Conservation (phyloP, 139 green algal genomes). For the Closterium sp. region DNA sequence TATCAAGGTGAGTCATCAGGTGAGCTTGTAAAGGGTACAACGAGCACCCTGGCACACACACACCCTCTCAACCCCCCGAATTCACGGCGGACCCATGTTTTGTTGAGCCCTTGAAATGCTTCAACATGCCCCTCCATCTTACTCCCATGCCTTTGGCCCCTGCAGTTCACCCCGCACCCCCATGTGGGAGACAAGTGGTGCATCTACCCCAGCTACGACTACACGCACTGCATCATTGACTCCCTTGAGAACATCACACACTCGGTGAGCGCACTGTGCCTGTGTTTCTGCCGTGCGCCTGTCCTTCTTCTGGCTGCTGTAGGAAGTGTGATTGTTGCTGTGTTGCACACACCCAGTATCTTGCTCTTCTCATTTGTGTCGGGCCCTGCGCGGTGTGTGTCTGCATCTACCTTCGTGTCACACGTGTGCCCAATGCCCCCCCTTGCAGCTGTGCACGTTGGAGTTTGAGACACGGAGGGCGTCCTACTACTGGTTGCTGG, state of each 20-base stretch:
- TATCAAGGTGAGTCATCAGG: conserved; percentile 71
- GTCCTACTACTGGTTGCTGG: conserved; percentile 96
- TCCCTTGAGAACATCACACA: conserved; percentile 97
- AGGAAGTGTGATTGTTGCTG: conserved; percentile 89
- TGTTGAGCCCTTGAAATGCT: too few species aligned
- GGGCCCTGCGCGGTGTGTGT: too few species aligned
- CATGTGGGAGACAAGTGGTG: conserved; percentile 88
- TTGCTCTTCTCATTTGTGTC: background rate
- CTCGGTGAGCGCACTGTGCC: conserved; percentile 58
- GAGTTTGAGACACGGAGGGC: conserved; percentile 95
- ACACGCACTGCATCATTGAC: conserved; percentile 98
- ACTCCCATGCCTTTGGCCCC: too few species aligned
- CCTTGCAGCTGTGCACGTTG: conserved; percentile 86
- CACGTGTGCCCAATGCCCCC: too few species aligned
- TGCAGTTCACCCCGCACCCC: conserved; percentile 71
- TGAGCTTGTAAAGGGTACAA: too few species aligned
- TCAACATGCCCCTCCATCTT: too few species aligned
- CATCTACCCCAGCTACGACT: conserved; percentile 99
- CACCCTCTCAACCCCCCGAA: too few species aligned
- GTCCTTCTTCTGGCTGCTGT: conserved; percentile 93
- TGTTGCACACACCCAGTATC: conserved; percentile 56
- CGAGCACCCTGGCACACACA: too few species aligned
- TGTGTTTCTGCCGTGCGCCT: too few species aligned
- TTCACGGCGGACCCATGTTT: too few species aligned
- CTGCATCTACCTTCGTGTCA: too few species aligned